Base-by-base conservation (phyloP, 2,329 filamentous ascomycete genomes). In the Sclerotinia spermophila region DNA sequence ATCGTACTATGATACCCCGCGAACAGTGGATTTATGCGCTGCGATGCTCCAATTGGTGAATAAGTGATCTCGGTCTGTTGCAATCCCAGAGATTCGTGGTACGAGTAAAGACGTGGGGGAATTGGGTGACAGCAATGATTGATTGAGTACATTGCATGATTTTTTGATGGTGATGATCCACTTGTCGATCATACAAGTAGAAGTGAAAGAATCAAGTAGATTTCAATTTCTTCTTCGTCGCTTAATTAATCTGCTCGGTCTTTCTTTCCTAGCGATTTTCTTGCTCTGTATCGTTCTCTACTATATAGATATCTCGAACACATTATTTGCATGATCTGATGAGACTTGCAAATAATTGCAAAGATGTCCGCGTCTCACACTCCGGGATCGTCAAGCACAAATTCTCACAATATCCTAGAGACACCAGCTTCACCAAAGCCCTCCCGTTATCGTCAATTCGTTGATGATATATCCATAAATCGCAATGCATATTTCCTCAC, bases 401-500 rank as follows among this genome's bases (percentile, higher is more conserved):
- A 45, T 30, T 40, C 62, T 17, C 33, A 35, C 1, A 17, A 27
- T 15, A 35, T 15, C 17, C 2, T 38, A 21, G 61, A 40, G 21
- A 51, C 21, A 19, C 5, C 24, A 13, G 35, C n/a, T n/a, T 30
- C 42, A 2, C 0, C 21, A 21, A 44, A 27, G 13, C 42, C 62
- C 2, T 70, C 68, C 4, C 61, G 61, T n/a, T 58, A 67, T 33
- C 68, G 55, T 48, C 60, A 58, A 66, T 40, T 70, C 5, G 35
- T 70, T 19, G 45, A 48, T 24, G 68, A 70, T 15, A 19, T 70
- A 24, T 48, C 35, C 17, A 19, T 30, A 7, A 70, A 71, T 3
- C 70, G 70, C 13, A 71, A 71, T 55, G 70, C 60, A 17, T 71
- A 71, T 44, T 42, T 71, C 11, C 70, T 71, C 19, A 70, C 71